Percentiles rank a stretch among this genome's conserved stretches.
phyloP scores from a whole-genome alignment of 2,329 filamentous ascomycete species.

The Aureobasidium namibiae region DNA sequence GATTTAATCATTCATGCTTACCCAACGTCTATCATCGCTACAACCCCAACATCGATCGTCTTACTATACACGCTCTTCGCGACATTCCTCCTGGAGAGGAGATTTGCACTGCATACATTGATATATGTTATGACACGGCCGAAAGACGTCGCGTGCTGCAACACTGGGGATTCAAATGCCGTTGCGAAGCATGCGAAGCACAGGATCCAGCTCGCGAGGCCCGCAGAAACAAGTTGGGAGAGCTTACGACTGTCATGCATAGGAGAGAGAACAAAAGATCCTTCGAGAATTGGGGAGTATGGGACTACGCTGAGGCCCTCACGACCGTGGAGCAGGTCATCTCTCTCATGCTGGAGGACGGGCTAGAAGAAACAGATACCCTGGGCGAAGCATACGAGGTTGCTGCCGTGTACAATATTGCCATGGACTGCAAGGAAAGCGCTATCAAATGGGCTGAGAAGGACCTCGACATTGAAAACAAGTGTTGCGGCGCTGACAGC shows the following conservation, averaged over 20 bases:
- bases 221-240: conserved; percentile 13
- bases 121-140: conserved; percentile 15
- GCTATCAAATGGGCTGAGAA: conserved; percentile 19
- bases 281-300: conserved; percentile 1
- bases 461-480: conserved; percentile 22
- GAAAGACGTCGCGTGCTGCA: conserved; percentile 15
- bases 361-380: conserved; percentile 18
- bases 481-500: conserved; percentile 16
- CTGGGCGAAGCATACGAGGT: conserved; percentile 16
- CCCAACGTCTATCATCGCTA: conserved; percentile 17
- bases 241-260: conserved; percentile 7
- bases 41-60: conserved; percentile 13
- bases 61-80: conserved; percentile 22
- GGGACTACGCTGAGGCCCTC: conserved; percentile 14
- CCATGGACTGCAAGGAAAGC: conserved; percentile 12
- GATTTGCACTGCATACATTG: conserved; percentile 19
- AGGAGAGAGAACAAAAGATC: conserved; percentile 8
- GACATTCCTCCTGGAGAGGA: conserved; percentile 25
- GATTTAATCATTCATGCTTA: conserved; percentile 14
- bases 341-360: conserved; percentile 17
- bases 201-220: conserved; percentile 8
- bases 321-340: conserved; percentile 15
- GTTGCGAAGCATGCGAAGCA: conserved; percentile 21
- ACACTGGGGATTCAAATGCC: conserved; percentile 25
- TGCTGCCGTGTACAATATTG: conserved; percentile 17